These are phyloP conservation scores for Alternaria arbusti DNA, from an alignment of 2,329 filamentous ascomycete genomes.

Conservation along the genomic window DNA sequence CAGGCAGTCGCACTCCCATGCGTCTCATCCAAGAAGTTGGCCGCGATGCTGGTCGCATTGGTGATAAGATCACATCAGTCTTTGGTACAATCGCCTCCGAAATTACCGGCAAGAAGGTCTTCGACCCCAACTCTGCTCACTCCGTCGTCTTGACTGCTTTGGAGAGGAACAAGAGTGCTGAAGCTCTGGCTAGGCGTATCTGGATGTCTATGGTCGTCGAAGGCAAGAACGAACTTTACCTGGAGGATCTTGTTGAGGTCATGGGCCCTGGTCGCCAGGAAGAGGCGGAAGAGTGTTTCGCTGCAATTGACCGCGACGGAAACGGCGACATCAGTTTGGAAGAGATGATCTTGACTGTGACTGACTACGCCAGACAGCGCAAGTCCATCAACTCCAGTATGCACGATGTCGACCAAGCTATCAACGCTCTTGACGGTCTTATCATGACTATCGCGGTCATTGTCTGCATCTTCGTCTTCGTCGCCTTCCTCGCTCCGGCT, in stretches of 20 bases:
- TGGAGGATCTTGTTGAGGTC: constrained; percentile 86
- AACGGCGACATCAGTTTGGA: constrained; percentile 96
- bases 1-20: constrained; percentile 76
- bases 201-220: constrained; percentile 99
- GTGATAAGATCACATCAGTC: constrained; percentile 90
- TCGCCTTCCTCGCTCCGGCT: constrained; percentile 86
- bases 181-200: constrained; percentile 90
- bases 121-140: constrained; percentile 89
- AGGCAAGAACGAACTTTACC: constrained; percentile 77
- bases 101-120: constrained; percentile 93
- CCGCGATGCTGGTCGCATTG: constrained; percentile 73
- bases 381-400: constrained; percentile 91
- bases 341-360: constrained; percentile 89
- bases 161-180: constrained; percentile 81
- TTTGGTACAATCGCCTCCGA: constrained; percentile 94
- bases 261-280: constrained; percentile 75
- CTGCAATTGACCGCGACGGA: constrained; percentile 78
- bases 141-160: constrained; percentile 88
- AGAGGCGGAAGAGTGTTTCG: constrained; percentile 87
- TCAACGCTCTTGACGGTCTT: constrained; percentile 87
- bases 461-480: constrained; percentile 81
- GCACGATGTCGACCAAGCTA: constrained; percentile 96
- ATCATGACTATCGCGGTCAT: constrained; percentile 82
- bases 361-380: constrained; percentile 82
- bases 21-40: constrained; percentile 73